Base-by-base conservation (phyloP, 345 rosid species). In the Carallia pectinifolia region DNA sequence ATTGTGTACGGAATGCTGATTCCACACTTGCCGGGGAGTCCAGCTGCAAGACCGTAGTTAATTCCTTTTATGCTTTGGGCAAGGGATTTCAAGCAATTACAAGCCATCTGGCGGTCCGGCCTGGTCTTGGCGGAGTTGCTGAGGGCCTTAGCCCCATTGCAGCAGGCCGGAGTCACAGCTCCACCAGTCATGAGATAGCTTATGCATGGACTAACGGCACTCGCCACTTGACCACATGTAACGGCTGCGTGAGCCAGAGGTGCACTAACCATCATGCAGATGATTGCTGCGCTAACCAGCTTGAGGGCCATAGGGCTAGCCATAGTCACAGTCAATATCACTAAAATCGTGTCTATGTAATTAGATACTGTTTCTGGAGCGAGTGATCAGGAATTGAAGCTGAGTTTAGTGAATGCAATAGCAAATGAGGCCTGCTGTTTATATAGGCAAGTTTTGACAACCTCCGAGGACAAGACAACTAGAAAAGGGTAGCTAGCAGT, bases 211-310 rank as follows among this genome's bases (percentile, higher is more conserved):
- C 50, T 0, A 16, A 81, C 6, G 27, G 1, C 0, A 34, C 58
- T 9, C 5, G 61, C 0, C 71, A 82, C 85, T n/a, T 70, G 68
- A 17, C 76, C 76, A 15, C 88, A 82, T 3, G 76, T 1, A 17
- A 84, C 23, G 71, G 83, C 75, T 2, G 82, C 73, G 29, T 64
- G 61, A 3, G 70, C 73, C 34, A 72, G 52, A 0, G 85, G 69
- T 7, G 79, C 67, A 52, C 67, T 77, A 38, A 40, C 64, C 60
- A 69, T 68, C 73, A 77, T 38, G 63, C 72, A 69, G 30, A 81
- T 18, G 15, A 77, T 44, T 65, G 73, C 64, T 53, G 52, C 40
- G 34, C 68, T 56, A 44, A 36, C 63, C 17, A 74, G 27, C 69
- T 61, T 69, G 6, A 47, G 16, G 0, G 47, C 68, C 55, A 17